Base-by-base conservation (phyloP, 129 eudicot genomes). In the Tagetes erecta region DNA sequence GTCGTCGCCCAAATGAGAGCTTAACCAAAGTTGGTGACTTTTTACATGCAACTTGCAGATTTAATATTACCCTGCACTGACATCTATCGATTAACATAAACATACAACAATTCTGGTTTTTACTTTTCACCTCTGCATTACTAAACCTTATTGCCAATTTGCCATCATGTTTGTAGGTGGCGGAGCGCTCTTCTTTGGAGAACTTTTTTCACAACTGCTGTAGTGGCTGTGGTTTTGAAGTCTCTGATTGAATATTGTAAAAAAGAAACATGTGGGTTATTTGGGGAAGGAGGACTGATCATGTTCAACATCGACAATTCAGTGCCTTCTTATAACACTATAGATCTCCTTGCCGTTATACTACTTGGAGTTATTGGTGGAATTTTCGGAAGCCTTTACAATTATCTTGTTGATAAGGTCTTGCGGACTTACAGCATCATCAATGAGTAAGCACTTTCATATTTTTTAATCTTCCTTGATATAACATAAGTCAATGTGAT, bases 161-260 rank as follows among this genome's bases (percentile, higher is more conserved):
- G 27, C 20, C 41, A 58, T 78, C 57, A 42, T 75, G 34, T 37
- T 75, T 79, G 34, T 64, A 91, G 99, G 99, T 95, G 99, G 99
- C 81, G 99, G 67, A 91, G 96, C 75, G 97, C 99, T 76, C 99
- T 95, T 82, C 96, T 95, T 35, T 95, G 99, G 99, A 91, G 99
- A 81, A 87, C 99, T 7, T 95, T 95, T 80, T 95, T 95, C 82
- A 95, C 97, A 5, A 94, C 97, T 75, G 99, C 97, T 79, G 87
- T 95, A 36, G 99, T 91, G 49, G 99, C 99, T 70, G 84, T 95
- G 51, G 91, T 91, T 36, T 80, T 95, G 72, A 95, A 96, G 83
- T 56, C 88, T 73, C 78, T 91, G 53, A 91, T 91, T n/a, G 83
- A 74, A 67, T 76, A 82, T 68, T 95, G 99, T 73, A 75, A 77